Base-by-base conservation (phyloP, 2,329 filamentous ascomycete genomes). In the Phyllosticta citribraziliensis region DNA sequence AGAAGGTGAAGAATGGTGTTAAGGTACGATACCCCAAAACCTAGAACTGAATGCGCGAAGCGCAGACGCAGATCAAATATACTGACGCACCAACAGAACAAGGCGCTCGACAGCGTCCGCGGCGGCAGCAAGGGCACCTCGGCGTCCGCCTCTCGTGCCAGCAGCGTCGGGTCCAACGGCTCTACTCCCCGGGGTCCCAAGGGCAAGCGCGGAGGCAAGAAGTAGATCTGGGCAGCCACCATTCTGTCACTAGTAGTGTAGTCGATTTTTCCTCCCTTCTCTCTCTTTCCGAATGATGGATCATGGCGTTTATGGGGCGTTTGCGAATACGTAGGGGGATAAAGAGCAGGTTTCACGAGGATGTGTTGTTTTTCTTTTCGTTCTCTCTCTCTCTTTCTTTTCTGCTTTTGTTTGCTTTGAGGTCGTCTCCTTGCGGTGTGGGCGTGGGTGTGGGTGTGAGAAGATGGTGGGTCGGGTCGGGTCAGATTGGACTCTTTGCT, bases 71-170 rank as follows among this genome's bases (percentile, higher is more conserved):
- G 27, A 27, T 10, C 35, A 27, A n/a, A 6, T 1, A 53, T 67
- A 68, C 61, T 71, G 65, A 67, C 56, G n/a, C 55, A 30, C 6
- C 5, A 30, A 65, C 72, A 97, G 92, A 96, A 97, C 75, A 97
- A 97, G 78, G 86, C 90, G 58, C 83, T 97, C 55, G 94, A 97
- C 67, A 89, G 87, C 55, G 85, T 96, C 70, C 97, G 97, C 75
- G 85, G 83, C 40, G 85, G 81, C 62, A 89, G 84, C 76, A 94
- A 92, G 73, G 82, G 84, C 56, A 88, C 84, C 61, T 94, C 91
- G 1, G 83, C 87, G 4, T 82, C 86, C 5, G 88, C 87, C 0
- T 97, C 92, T 6, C 84, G 94, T 65, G 92, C 92, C 17, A 93
- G 88, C 5, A 97, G 94, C 72, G 91, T 97, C 25, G 85, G 84